Evolutionary conservation across 352 stramenopile genomes (phyloP), one percentile per base, ranked within the genome.

Genomic region (Phytophthora gonapodyides): DNA sequence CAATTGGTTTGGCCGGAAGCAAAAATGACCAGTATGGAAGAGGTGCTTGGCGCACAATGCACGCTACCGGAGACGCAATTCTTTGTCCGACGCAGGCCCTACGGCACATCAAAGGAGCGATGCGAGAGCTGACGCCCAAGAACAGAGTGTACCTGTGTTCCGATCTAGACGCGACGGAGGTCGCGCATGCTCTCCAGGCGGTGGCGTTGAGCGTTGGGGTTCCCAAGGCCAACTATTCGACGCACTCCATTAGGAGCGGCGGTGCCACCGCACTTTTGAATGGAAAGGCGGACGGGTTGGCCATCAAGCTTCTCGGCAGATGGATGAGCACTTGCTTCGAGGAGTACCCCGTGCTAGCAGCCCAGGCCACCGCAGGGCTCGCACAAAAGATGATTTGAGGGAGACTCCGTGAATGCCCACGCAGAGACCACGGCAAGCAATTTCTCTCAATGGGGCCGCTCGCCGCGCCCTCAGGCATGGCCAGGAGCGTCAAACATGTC

Each of bases 21-120:
- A 69, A 71, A 27, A 75, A 65, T 16, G 53, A 69, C 27, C 57
- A 75, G 44, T 69, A 61, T 36, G 61, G 67, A 15, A 36, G 61
- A 12, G 62, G n/a, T 36, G 61, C 57, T 9, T 67, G 55, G 60
- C n/a, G 68, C 0, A 70, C 56, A 1, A 69, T 69, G 55, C 63
- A 69, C 42, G 7, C 17, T 12, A 61, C 61, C 7, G 55, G 57
- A 5, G 54, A 65, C 24, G 7, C 19, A 15, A 27, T 16, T 12
- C 2, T 67, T 0, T 70, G 53, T n/a, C 68, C 63, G 15, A 55
- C 69, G 0, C 11, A 12, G n/a, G 52, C 40, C 1, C 40, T 51
- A 5, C 36, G 27, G 12, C 52, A 59, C 19, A 12, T 59, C 4
- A 21, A 21, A 31, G n/a, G 45, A 10, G 27, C 7, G n/a, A 17